phyloP scores from a whole-genome alignment of 345 rosid species.

The Firmiana major region DNA sequence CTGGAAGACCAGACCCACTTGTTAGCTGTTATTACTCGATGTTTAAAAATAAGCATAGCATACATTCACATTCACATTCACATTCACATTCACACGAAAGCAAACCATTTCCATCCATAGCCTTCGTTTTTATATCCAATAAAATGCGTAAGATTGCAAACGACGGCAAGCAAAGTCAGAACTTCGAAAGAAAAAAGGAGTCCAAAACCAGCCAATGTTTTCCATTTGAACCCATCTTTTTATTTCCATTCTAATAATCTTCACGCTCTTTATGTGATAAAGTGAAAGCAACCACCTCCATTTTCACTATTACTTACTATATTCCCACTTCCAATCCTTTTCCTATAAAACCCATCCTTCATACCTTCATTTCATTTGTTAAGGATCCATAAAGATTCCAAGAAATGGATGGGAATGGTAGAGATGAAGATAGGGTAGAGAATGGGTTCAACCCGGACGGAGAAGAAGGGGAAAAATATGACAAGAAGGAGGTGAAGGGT shows the following conservation, averaged over 20 bases:
- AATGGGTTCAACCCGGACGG: not conserved
- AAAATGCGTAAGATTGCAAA: not conserved
- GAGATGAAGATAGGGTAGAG: constrained; percentile 1
- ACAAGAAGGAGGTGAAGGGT: not conserved
- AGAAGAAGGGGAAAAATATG: not conserved
- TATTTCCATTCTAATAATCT: not conserved
- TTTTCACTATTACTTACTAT: not conserved
- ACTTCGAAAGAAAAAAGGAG: not conserved
- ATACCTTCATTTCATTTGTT: no score
- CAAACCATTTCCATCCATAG: no score
- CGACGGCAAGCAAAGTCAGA: not conserved
- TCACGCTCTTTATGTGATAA: not conserved
- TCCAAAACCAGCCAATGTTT: not conserved
- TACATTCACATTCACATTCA: no score
- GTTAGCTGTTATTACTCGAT: no score
- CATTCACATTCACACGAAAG: no score
- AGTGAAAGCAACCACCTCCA: constrained; percentile 1
- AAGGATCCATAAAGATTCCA: not conserved
- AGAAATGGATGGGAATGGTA: not conserved
- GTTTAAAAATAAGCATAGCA: no score
- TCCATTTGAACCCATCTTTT: no score
- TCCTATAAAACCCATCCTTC: not conserved
- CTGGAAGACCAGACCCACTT: no score
- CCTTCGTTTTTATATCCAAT: no score
- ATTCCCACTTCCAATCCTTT: not conserved